Base-by-base conservation (phyloP, 2,329 filamentous ascomycete species). In the Knoxdaviesia proteae region DNA sequence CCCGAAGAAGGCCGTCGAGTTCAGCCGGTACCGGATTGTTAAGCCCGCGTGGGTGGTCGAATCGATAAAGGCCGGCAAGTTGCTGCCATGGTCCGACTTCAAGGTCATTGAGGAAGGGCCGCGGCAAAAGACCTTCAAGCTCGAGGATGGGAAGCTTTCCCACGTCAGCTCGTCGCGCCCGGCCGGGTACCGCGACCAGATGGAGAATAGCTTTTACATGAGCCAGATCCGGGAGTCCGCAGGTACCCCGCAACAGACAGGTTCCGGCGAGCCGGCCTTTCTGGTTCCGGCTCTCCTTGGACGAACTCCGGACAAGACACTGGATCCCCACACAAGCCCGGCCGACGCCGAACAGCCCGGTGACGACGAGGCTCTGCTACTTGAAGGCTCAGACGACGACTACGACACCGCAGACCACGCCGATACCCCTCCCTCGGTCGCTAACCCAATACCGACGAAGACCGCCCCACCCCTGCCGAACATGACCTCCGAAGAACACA, bases 41-140 rank as follows among this genome's bases (percentile, higher is more conserved):
- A 94, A 90, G 58, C 90, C 90, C 1, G 77, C 84, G 20, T 98
- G 90, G 90, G 73, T 98, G 3, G 78, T 84, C 9, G 88, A 98
- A 51, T 94, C 87, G 47, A 74, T 96, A 39, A 67, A 74, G 45
- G 82, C 83, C 6, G 84, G 84, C 5, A 80, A 73, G 52, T 60
- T 94, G 38, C 64, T 96, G 32, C 80, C 88, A 0, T 98, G 92
- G 90, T 69, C 80, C 46, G 67, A 76, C 8, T 98, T 90, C 54
- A 74, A 84, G 32, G 76, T 94, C 1, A 63, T 94, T 4, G 82
- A 90, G 49, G 84, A 94, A 56, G 86, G 84, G 0, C 74, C 78
- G 0, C 73, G 76, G 7, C 90, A 98, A 58, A 84, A 82, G 51
- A 69, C 87, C 1, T 63, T 98, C 40, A 68, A 62, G 42, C 65